Conservation (phyloP, 306 rosid species). For the Castanea sativa region DNA sequence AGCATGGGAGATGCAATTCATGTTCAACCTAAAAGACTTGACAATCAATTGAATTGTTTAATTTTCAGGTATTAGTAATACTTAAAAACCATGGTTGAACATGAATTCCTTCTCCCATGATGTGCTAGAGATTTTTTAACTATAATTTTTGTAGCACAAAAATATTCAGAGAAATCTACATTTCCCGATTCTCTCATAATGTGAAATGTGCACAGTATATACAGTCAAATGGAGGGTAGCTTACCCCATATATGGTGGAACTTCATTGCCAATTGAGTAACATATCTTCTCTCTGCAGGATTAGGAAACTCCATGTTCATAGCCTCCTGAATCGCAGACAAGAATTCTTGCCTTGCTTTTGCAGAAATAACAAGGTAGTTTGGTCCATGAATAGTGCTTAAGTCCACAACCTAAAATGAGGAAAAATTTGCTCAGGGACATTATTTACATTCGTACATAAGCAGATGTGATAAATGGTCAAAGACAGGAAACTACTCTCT, state of each 20-base stretch:
- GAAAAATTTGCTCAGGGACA: background rate
- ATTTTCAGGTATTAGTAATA: too few species aligned
- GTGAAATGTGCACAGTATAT: background rate
- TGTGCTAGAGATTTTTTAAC: too few species aligned
- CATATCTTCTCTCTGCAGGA: constrained; percentile 57
- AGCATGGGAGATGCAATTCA: too few species aligned
- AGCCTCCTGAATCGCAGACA: constrained; percentile 62
- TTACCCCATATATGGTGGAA: constrained; percentile 70
- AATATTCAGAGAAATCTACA: too few species aligned
- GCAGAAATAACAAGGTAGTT: constrained; percentile 51
- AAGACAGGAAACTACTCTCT: background rate
- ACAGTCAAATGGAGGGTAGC: background rate
- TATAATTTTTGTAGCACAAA: too few species aligned
- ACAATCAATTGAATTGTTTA: too few species aligned
- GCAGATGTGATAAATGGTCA: background rate
- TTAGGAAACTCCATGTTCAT: constrained; percentile 48
- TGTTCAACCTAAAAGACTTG: too few species aligned
- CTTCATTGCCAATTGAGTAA: constrained; percentile 54
- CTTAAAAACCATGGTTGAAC: too few species aligned
- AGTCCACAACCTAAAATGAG: constrained; percentile 59
- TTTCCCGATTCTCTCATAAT: too few species aligned
- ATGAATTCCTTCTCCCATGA: too few species aligned
- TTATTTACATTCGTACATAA: background rate
- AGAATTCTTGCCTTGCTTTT: constrained; percentile 57
- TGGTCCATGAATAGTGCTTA: constrained; percentile 65